Percentiles rank a stretch among this genome's conserved stretches.
Evolutionary conservation across 495 filamentous ascomycete species (phyloP).

Genomic region (Xylaria grammica): DNA sequence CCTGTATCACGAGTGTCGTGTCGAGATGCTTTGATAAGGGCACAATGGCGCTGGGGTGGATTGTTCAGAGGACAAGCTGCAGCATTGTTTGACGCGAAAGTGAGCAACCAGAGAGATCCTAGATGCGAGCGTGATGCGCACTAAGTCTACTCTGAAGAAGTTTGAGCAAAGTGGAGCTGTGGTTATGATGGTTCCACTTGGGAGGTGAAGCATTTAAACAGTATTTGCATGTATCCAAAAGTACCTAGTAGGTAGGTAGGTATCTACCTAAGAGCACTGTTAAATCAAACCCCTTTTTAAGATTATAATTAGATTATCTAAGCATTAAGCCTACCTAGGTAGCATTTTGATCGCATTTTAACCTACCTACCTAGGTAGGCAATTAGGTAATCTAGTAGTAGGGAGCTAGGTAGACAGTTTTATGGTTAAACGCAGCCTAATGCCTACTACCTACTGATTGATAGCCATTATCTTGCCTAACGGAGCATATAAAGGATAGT

Average conservation of each 20-base stretch:
- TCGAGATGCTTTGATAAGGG: not conserved
- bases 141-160: conserved; percentile 19
- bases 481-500: conserved; percentile 11
- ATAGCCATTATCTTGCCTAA: not conserved
- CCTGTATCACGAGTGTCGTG: not conserved
- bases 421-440: too few species aligned
- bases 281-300: too few species aligned
- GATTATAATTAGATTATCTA: too few species aligned
- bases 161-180: conserved; percentile 20
- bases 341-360: too few species aligned
- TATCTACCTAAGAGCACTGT: too few species aligned
- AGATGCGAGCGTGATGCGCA: not conserved
- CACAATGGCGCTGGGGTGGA: conserved; percentile 14
- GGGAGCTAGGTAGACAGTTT: too few species aligned
- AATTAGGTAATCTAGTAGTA: not conserved
- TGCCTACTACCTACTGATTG: too few species aligned
- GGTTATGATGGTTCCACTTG: not conserved
- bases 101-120: not conserved
- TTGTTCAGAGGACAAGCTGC: not conserved
- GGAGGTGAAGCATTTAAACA: not conserved
- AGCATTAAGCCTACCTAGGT: too few species aligned
- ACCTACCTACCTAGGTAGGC: not conserved
- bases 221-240: conserved; percentile 14
- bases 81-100: conserved; percentile 23
- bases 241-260: not conserved